Evolutionary conservation across 2,329 filamentous ascomycete genomes (phyloP).

Genomic region (Fusarium hostae): DNA sequence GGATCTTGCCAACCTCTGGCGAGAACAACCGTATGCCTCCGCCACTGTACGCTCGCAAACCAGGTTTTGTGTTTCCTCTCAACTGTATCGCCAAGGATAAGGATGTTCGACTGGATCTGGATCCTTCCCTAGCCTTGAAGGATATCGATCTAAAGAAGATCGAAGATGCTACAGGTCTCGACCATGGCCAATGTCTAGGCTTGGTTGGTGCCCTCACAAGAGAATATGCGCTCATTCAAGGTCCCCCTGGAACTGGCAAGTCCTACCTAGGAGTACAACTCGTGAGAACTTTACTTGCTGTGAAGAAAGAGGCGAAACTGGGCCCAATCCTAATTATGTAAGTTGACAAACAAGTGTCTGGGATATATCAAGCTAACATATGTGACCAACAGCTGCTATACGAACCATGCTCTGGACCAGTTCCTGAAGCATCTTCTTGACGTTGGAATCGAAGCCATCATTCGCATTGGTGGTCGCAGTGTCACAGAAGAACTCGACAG

Average conservation of each 20-base stretch:
- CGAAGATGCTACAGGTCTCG: slow-evolving; percentile 57
- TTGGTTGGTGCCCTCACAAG: slow-evolving; percentile 64
- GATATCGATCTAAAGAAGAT: background rate
- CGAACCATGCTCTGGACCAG: slow-evolving; percentile 60
- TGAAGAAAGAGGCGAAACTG: slow-evolving; percentile 51
- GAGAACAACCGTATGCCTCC: slow-evolving; percentile 31
- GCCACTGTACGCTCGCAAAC: slow-evolving; percentile 61
- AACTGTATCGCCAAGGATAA: slow-evolving; percentile 43
- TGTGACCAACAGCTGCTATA: slow-evolving; percentile 58
- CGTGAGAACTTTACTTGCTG: slow-evolving; percentile 62
- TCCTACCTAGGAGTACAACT: slow-evolving; percentile 68
- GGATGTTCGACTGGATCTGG: background rate
- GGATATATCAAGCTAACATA: background rate
- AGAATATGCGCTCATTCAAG: slow-evolving; percentile 71
- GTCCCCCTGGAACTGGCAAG: slow-evolving; percentile 77
- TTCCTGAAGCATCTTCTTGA: slow-evolving; percentile 67
- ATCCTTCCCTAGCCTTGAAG: background rate
- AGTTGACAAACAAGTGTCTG: background rate
- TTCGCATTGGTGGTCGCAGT: slow-evolving; percentile 64
- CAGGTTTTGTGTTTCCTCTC: slow-evolving; percentile 63
- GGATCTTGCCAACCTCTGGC: slow-evolving; percentile 2
- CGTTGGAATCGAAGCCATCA: slow-evolving; percentile 58
- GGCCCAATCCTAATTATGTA: slow-evolving; percentile 58
- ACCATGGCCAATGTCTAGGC: slow-evolving; percentile 61
- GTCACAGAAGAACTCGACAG: background rate